Conservation (phyloP, 1,284 basidiomycete species). For the Anthracocystis panici-leucophaei region DNA sequence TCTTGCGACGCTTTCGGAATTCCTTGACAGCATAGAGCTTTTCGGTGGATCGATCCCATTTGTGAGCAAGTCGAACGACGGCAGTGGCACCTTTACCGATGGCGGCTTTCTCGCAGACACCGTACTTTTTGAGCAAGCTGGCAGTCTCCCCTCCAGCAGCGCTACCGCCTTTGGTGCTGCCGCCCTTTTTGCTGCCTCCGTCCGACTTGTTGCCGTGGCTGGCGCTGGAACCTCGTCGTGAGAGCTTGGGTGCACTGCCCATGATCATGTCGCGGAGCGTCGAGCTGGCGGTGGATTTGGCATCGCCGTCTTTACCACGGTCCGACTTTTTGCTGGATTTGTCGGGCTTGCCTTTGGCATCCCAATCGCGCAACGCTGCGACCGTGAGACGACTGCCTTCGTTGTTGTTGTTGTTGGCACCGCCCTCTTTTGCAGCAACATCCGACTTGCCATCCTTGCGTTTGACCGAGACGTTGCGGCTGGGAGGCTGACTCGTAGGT, state of each 20-base stretch:
- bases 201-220: constrained; percentile 60
- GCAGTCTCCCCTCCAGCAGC: constrained; percentile 60
- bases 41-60: constrained; percentile 96
- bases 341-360: constrained; percentile 53
- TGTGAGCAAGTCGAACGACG: constrained; percentile 94
- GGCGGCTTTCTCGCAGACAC: constrained; percentile 94
- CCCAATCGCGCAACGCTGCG: constrained; percentile 65
- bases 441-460: constrained; percentile 42
- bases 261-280: constrained; percentile 68
- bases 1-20: constrained; percentile 96
- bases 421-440: constrained; percentile 18
- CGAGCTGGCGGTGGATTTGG: constrained; percentile 61
- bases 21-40: constrained; percentile 99
- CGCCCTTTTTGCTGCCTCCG: constrained; percentile 60
- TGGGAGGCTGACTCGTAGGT: constrained; percentile 52
- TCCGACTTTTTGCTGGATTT: constrained; percentile 53
- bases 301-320: constrained; percentile 56
- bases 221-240: constrained; percentile 60
- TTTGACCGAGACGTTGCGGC: constrained; percentile 60
- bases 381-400: constrained; percentile 60
- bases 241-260: constrained; percentile 65
- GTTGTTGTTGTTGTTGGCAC: constrained; percentile 13
- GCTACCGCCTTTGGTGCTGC: constrained; percentile 56
- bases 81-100: constrained; percentile 98
- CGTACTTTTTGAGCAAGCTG: constrained; percentile 83